These are phyloP conservation scores for Cymbopogon flexuosus DNA, from an alignment of 202 grass and related monocot species.

Conservation along the genomic window DNA sequence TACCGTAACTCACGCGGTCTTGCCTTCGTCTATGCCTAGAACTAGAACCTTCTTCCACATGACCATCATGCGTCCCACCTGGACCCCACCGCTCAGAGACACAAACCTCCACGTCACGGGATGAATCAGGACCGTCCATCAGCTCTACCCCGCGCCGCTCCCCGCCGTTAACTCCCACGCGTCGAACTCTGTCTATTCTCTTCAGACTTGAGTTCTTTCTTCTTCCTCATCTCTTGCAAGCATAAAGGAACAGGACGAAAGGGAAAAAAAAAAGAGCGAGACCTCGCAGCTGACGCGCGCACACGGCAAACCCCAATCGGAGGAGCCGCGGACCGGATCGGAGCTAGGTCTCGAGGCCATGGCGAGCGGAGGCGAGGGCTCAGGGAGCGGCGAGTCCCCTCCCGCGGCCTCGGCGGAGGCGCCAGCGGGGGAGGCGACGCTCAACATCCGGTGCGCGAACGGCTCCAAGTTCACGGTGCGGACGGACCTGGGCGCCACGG, in stretches of 20 bases:
- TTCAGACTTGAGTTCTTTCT: background rate
- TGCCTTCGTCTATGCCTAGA: background rate
- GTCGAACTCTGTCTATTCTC: background rate
- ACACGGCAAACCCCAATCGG: conserved; percentile 35
- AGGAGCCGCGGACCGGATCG: conserved; percentile 41
- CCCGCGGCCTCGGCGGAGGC: conserved; percentile 6
- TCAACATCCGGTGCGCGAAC: conserved; percentile 83
- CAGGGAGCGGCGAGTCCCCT: conserved; percentile 39
- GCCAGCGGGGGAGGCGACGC: conserved; percentile 21
- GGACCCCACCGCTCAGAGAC: conserved; percentile 1
- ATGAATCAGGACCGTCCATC: conserved; percentile 35
- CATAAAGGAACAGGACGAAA: background rate
- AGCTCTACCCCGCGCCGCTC: background rate
- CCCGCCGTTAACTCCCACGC: conserved; percentile 33
- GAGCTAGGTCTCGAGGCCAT: conserved; percentile 40
- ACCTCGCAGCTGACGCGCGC: conserved; percentile 32
- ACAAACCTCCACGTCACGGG: background rate
- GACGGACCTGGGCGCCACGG: conserved; percentile 51
- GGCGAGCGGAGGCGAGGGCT: conserved; percentile 38
- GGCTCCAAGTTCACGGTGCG: conserved; percentile 82
- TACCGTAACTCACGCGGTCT: too few species aligned
- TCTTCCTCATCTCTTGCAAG: background rate
- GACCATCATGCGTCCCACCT: background rate
- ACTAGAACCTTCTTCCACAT: conserved; percentile 27
- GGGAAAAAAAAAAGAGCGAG: background rate